Base-by-base conservation (phyloP, 2,329 filamentous ascomycete species). In the Aureobasidium pullulans region DNA sequence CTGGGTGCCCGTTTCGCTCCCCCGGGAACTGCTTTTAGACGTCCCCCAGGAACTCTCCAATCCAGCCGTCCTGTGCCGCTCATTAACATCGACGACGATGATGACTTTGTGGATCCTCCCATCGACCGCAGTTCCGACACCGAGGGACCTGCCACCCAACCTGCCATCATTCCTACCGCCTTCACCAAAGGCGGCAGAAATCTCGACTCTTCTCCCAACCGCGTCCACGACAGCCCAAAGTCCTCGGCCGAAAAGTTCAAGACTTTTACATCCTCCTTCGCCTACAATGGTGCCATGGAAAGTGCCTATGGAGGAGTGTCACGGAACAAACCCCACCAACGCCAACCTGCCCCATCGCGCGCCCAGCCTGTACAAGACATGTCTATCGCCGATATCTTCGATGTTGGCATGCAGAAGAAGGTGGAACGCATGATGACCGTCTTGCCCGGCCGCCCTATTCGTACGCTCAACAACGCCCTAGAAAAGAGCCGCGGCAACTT, bases 1-100 rank as follows among this genome's bases (percentile, higher is more conserved):
- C 68, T 87, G 44, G 82, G 81, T 23, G 84, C 78, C 62, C 74
- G 83, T 46, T 87, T 95, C 77, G 88, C 89, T 37, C 89, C 90
- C 31, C 81, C 85, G 47, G 88, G 90, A 6, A 95, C 90, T 0
- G 72, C 79, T 9, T 93, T 88, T 67, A 81, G 83, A 63, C 70
- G 73, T 23, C 75, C 79, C 9, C 43, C 58, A 9, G 66, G 65
- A n/a, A 60, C 65, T 2, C 67, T 65, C 28, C 34, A 63, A 15
- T 62, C 61, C 52, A 64, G 65, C 16, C 37, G 37, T 3, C 48
- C 58, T 3, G 52, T 65, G 8, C 42, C 11, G 23, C 32, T 43
- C 19, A 40, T 57, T 7, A 64, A 66, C 28, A 42, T 62, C 9
- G 44, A 65, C 42, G 64, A 66, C 34, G 66, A 86, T 60, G 77